Conservation (phyloP, 2,329 filamentous ascomycete species). For the Macrophomina phaseolina region DNA sequence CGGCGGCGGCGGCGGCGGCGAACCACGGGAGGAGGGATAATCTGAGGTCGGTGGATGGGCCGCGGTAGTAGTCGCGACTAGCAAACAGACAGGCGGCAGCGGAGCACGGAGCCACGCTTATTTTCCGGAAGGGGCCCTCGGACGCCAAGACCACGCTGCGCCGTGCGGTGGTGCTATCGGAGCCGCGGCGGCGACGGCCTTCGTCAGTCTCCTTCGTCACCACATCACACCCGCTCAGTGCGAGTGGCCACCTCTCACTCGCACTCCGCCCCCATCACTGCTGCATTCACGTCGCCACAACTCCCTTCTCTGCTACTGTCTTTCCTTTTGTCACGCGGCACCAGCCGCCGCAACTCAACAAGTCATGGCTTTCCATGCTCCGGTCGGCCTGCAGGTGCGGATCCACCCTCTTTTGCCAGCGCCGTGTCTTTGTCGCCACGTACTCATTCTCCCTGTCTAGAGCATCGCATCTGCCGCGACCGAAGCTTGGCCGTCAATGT, state of each 20-base stretch:
- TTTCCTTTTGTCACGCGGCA: conserved; percentile 22
- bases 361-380: conserved; percentile 59
- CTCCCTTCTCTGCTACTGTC: conserved; percentile 14
- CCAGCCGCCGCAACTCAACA: conserved; percentile 14
- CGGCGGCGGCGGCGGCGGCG: background rate
- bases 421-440: conserved; percentile 29
- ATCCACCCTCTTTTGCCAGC: conserved; percentile 34
- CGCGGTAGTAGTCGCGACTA: background rate
- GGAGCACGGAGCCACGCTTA: background rate
- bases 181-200: conserved; percentile 13
- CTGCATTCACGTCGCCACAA: background rate
- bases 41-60: background rate
- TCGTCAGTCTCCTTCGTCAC: conserved; percentile 25
- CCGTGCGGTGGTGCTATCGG: conserved; percentile 21
- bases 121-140: conserved; percentile 6
- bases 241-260: conserved; percentile 21
- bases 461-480: conserved; percentile 48
- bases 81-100: background rate
- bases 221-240: conserved; percentile 14
- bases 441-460: conserved; percentile 42
- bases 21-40: conserved; percentile 7
- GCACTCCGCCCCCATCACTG: background rate
- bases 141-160: conserved; percentile 3
- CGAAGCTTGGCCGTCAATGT: conserved; percentile 50
- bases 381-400: conserved; percentile 55